Conservation (phyloP, 2,329 filamentous ascomycete genomes). For the Sporothrix inflata region DNA sequence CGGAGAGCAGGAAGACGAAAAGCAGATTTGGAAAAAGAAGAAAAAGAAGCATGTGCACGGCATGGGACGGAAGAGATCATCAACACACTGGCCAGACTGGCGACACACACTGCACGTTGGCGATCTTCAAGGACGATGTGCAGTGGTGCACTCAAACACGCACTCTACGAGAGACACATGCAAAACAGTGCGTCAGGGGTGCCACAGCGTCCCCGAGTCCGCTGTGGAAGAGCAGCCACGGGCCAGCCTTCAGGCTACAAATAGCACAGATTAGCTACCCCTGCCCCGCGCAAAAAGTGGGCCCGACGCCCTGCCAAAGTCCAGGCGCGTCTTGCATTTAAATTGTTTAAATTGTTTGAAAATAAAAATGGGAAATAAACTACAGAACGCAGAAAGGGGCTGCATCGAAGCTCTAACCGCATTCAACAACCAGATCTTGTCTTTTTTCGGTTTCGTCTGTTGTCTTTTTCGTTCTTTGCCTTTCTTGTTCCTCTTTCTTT, state of each 20-base stretch:
- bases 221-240: background rate
- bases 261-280: background rate
- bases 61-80: background rate
- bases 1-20: background rate
- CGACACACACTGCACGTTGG: background rate
- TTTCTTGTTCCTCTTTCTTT: background rate
- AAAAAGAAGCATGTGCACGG: no score
- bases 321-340: slow-evolving; percentile 13
- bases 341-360: background rate
- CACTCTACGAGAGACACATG: slow-evolving; percentile 5
- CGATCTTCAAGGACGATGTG: background rate
- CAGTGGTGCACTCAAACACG: background rate
- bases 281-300: slow-evolving; percentile 17
- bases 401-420: slow-evolving; percentile 17
- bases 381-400: slow-evolving; percentile 2
- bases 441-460: slow-evolving; percentile 2
- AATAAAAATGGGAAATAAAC: background rate
- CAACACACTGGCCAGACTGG: background rate
- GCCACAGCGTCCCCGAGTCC: background rate
- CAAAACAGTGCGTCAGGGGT: background rate
- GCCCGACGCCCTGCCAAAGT: background rate
- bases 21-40: no score
- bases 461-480: background rate
- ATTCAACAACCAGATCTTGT: background rate
- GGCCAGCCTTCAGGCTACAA: background rate